Conservation (phyloP, 257 asterid genomes). For the Salvia rosmarinus region DNA sequence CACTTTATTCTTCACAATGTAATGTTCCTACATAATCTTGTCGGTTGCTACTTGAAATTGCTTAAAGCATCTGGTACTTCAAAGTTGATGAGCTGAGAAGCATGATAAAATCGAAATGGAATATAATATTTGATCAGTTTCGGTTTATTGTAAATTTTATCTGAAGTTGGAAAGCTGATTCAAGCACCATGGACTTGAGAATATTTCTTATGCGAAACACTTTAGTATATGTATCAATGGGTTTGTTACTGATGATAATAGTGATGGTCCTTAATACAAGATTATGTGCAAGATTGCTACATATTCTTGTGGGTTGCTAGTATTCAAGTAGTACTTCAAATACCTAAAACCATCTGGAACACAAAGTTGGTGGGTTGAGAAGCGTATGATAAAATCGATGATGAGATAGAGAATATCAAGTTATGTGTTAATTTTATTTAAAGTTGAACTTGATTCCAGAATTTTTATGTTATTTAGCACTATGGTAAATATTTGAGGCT, state of each 20-base stretch:
- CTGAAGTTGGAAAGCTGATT: neutral
- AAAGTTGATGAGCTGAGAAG: conserved; percentile 1
- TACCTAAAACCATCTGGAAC: too few species aligned
- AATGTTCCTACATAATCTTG: neutral
- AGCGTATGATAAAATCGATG: too few species aligned
- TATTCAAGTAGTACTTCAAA: too few species aligned
- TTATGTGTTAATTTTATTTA: neutral
- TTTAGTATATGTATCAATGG: neutral
- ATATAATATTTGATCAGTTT: neutral
- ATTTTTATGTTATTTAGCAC: neutral
- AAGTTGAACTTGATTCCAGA: too few species aligned
- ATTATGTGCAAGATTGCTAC: neutral
- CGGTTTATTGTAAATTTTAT: neutral
- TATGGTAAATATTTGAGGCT: neutral
- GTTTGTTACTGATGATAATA: neutral
- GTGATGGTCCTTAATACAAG: too few species aligned
- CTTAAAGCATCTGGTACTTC: neutral
- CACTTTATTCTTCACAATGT: neutral
- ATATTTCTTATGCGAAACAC: too few species aligned
- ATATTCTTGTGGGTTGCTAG: neutral
- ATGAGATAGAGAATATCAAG: neutral
- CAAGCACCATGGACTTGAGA: neutral
- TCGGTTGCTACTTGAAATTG: neutral
- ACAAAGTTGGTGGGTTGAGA: too few species aligned
- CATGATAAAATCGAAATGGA: conserved; percentile 13